Evolutionary conservation across 176 grass and related monocot species (phyloP).

Genomic region (Triticum dicoccoides): DNA sequence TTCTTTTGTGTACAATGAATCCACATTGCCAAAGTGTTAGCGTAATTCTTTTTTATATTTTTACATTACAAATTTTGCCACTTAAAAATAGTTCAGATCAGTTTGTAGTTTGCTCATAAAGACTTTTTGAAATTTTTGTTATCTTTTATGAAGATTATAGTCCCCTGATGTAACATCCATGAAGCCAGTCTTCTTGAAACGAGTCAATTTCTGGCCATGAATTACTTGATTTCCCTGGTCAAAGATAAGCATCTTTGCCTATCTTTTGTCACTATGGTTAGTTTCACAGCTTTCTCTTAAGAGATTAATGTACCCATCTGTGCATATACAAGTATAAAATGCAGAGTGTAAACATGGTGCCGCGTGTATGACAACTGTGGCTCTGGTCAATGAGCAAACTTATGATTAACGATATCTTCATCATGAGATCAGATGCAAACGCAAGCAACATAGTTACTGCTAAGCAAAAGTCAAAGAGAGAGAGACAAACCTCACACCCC

Average conservation of each 20-base stretch:
- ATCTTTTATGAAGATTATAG: neutral
- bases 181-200: neutral
- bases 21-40: neutral
- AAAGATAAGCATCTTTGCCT: neutral
- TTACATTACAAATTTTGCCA: no score
- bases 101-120: neutral
- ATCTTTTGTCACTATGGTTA: neutral
- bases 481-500: neutral
- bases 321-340: neutral
- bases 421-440: conserved; percentile 14
- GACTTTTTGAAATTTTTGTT: neutral
- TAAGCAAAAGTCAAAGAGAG: conserved; percentile 25
- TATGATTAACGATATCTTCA: conserved; percentile 20
- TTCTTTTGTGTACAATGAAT: neutral
- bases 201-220: neutral
- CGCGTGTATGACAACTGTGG: neutral
- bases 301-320: neutral
- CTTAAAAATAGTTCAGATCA: neutral
- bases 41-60: neutral
- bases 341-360: neutral
- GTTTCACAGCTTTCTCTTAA: neutral
- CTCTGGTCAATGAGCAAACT: neutral
- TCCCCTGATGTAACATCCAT: neutral
- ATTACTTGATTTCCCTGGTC: neutral
- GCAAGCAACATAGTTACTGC: conserved; percentile 34